Evolutionary conservation across 176 grass and related monocot species (phyloP).

Genomic region (Oropetium thomaeum): DNA sequence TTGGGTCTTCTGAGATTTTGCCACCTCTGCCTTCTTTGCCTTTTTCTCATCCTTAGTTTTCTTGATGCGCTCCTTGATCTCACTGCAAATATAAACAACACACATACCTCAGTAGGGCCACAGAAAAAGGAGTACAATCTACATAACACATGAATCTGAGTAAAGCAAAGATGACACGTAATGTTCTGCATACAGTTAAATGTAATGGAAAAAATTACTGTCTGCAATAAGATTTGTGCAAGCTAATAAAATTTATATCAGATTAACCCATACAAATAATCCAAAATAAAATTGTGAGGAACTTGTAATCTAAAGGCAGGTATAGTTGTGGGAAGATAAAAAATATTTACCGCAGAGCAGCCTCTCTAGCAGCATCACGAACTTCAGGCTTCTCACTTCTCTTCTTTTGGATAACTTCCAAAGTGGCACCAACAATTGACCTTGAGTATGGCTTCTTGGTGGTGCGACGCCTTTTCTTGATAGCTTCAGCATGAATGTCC

Average conservation of each 20-base stretch:
- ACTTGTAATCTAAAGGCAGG: not conserved
- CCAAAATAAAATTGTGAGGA: not conserved
- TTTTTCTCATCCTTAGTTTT: slow-evolving; percentile 68
- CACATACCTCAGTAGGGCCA: not conserved
- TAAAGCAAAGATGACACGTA: no score
- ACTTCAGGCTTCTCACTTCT: slow-evolving; percentile 86
- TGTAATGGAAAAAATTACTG: no score
- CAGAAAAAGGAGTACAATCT: not conserved
- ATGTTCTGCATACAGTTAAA: no score
- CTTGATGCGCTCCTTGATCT: slow-evolving; percentile 76
- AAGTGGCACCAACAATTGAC: slow-evolving; percentile 84
- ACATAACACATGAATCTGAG: not conserved
- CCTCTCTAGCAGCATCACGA: slow-evolving; percentile 89
- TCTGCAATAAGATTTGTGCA: no score
- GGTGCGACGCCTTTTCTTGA: slow-evolving; percentile 76
- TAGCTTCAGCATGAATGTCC: slow-evolving; percentile 84
- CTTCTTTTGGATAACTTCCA: slow-evolving; percentile 94
- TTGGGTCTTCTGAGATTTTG: slow-evolving; percentile 58
- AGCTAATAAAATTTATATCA: not conserved
- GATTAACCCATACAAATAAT: not conserved
- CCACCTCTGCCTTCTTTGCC: slow-evolving; percentile 55
- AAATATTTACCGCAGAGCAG: slow-evolving; percentile 72
- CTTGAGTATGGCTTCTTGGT: slow-evolving; percentile 90
- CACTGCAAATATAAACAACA: slow-evolving; percentile 20
- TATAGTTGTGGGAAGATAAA: not conserved